These are phyloP conservation scores for Phytophthora megakarya DNA, from an alignment of 352 stramenopile species.

Conservation along the genomic window DNA sequence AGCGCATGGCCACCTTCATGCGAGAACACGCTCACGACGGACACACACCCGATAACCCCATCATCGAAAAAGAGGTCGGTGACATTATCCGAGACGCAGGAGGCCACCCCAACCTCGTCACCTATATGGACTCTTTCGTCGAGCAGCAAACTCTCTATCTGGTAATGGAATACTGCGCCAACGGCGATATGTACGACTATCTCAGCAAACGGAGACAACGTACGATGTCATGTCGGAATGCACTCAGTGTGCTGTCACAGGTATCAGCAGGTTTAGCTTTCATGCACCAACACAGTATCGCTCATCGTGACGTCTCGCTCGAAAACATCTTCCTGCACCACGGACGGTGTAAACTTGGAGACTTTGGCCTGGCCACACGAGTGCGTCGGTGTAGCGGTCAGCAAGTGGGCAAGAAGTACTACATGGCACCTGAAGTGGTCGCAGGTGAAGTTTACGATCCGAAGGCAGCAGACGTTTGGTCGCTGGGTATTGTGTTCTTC, in stretches of 20 bases:
- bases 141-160: constrained; percentile 47
- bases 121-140: constrained; percentile 47
- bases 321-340: constrained; percentile 51
- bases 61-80: constrained; percentile 41
- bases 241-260: constrained; percentile 35
- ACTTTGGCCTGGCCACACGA: constrained; percentile 50
- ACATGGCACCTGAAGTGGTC: constrained; percentile 36
- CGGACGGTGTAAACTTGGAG: constrained; percentile 47
- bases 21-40: constrained; percentile 2
- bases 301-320: constrained; percentile 57
- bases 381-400: not conserved
- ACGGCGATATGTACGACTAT: constrained; percentile 39
- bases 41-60: constrained; percentile 39
- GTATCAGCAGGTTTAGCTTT: constrained; percentile 27
- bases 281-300: constrained; percentile 32
- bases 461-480: constrained; percentile 45
- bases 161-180: constrained; percentile 40
- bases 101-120: constrained; percentile 47
- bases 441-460: constrained; percentile 35
- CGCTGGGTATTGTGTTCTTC: constrained; percentile 55
- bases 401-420: constrained; percentile 43
- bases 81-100: constrained; percentile 30
- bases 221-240: constrained; percentile 16
- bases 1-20: constrained; percentile 30
- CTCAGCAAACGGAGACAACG: constrained; percentile 10